Evolutionary conservation across 176 grass and related monocot genomes (phyloP), one percentile per base, ranked within the genome.

Genomic region (Neostapfia colusana): DNA sequence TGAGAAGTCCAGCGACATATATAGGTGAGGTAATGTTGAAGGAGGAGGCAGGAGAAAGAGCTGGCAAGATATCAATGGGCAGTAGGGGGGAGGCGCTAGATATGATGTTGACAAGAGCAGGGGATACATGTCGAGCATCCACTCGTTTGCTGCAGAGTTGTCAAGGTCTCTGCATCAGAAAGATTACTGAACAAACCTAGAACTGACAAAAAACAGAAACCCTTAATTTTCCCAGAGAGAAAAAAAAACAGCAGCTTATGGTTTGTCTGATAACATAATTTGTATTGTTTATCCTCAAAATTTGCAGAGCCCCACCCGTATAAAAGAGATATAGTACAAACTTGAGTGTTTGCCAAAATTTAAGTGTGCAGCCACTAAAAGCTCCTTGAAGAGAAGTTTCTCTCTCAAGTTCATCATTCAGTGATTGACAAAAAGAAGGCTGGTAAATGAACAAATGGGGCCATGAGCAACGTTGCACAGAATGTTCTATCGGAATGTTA

Each of bases 21-120:
- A 84, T 81, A 74, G 81, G 81, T 71, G 79, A 63, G 83, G 80
- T 62, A 84, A 84, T 67, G 67, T 49, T 54, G 51, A 54, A n/a
- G 83, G 84, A 79, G 53, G 55, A 43, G 44, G 27, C 20, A 21
- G 44, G 50, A 75, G 79, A 51, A 6, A 51, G 56, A 73, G 40
- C 8, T 51, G 24, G 43, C 54, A 53, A 65, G 13, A 50, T 39
- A 31, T 10, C 23, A 83, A 72, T 85, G 75, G 49, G 60, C 18
- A 21, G n/a, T 11, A 31, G 53, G 9, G 31, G 31, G 31, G 13
- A 34, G 51, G 36, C 38, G 25, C 60, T 75, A 49, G 34, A 24
- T 70, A 11, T 76, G 63, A 85, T 62, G 66, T n/a, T 78, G 55
- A 89, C 78, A 68, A 11, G 62, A 55, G 38, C 46, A 71, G 28